Base-by-base conservation (phyloP, 2,329 filamentous ascomycete genomes). In the Alternaria triticimaculans region DNA sequence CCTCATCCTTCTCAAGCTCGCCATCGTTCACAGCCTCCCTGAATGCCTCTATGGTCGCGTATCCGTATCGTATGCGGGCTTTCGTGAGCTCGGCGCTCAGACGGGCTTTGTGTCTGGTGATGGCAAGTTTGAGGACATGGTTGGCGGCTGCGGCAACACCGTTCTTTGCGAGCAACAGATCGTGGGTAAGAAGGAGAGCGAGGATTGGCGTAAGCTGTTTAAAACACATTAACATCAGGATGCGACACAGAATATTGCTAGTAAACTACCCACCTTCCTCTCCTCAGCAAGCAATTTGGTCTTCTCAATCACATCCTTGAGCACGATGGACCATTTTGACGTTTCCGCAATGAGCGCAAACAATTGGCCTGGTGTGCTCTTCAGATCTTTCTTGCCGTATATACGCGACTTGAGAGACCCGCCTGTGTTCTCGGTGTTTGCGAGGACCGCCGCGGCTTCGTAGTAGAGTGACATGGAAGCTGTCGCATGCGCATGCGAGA, bases 271-370 rank as follows among this genome's bases (percentile, higher is more conserved):
- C 78, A 96, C 94, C 88, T 97, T 97, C 68, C 88, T 90, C 83
- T 99, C 96, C 10, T 89, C 82, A n/a, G 86, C 86, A 37, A 98
- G 82, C 37, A 98, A 82, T 4, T 89, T 90, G 1, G 93, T 87
- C 68, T 87, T 88, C 71, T 97, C 93, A 75, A 99, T 88, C n/a
- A 97, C 90, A 75, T 97, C 94, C 74, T 93, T 93, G 51, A 99
- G 82, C 3, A 97, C 85, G 4, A 84, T 79, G 72, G 94, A 96
- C 93, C 95, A 97, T 88, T 97, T 98, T 70, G 91, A 90, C 1
- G 92, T 89, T 80, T 98, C 94, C 21, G 91, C 87, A 21, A 94
- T 91, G 37, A 99, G 84, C 9, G 96, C 96, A 78, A 96, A 98
- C 8, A 98, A 84, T 76, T 96, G 92, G 11, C 90, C 90, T 0